Base-by-base conservation (phyloP, 2,329 filamentous ascomycete genomes). In the Tolypocladium guangdongense region DNA sequence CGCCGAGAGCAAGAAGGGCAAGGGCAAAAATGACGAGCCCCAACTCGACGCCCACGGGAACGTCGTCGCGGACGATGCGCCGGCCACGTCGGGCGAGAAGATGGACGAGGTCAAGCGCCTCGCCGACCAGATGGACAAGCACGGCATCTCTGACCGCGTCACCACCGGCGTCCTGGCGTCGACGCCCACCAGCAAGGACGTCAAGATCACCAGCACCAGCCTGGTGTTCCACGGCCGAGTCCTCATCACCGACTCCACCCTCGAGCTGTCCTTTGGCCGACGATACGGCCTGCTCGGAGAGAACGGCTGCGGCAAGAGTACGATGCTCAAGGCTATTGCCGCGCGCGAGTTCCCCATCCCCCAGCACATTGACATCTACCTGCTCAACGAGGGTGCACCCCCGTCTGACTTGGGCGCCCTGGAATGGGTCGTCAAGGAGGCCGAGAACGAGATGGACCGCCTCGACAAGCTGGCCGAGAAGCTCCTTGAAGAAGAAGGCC, bases 251-350 rank as follows among this genome's bases (percentile, higher is more conserved):
- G 93, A 99, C 74, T 88, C 88, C 59, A 95, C 86, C 50, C 80
- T 99, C 71, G 95, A 99, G 74, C 81, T 99, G 66, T 92, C 88
- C 70, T 93, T 90, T 70, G 90, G 88, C 61, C 88, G 91, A 65
- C 84, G 93, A 66, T 99, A 99, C 70, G 93, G 93, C 71, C 79
- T 99, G 55, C 78, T 99, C 59, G 93, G 93, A 67, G 93, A 99
- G 82, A 99, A 99, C 86, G 93, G 93, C 61, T 99, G 93, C 74
- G 93, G 93, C 71, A 99, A 99, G 81, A 95, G 88, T 60, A 99
- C 93, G n/a, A 75, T 99, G 36, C 82, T 99, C 68, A 97, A 96
- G 78, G 83, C 93, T 61, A 96, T 99, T 69, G 86, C 87, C 64
- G 86, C 84, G 67, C 88, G 93, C 75, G 95, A 99, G 74, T 99